A percentile compares a stretch with the other conserved stretches of the same genome.
Conservation (phyloP, 306 rosid genomes). For the Cicer chorassanicum region DNA sequence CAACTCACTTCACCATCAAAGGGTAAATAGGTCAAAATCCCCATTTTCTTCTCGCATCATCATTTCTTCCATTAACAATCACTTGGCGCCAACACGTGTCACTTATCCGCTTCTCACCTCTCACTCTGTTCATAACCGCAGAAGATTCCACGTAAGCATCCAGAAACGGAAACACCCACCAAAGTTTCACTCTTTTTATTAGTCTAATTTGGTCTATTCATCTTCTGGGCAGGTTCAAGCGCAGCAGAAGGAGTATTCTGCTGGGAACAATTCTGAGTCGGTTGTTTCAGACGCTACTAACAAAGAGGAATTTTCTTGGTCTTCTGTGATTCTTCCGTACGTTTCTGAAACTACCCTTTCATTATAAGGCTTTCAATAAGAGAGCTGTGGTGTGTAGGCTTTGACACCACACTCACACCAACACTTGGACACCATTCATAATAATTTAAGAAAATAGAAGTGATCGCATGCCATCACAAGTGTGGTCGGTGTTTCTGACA, state of each 20-base stretch:
- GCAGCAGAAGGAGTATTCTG: conserved; percentile 57
- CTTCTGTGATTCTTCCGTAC: conserved; percentile 83
- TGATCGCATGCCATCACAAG: too few relatives aligned
- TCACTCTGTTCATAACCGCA: conserved; percentile 45
- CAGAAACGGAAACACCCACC: conserved; percentile 33
- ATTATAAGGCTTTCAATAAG: neutral
- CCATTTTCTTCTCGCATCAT: conserved; percentile 23
- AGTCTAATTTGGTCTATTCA: conserved; percentile 22
- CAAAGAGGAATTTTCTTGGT: conserved; percentile 73
- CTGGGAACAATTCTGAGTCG: conserved; percentile 58
- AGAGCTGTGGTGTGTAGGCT: neutral
- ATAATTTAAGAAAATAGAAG: too few relatives aligned
- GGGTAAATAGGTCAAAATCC: conserved; percentile 43
- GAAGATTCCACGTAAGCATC: conserved; percentile 59
- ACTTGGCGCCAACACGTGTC: conserved; percentile 41
- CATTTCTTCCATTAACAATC: conserved; percentile 49
- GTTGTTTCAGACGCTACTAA: conserved; percentile 56
- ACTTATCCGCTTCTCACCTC: conserved; percentile 39
- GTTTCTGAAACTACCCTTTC: conserved; percentile 46
- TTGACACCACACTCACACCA: too few relatives aligned
- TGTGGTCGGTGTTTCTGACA: too few relatives aligned
- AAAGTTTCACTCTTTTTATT: conserved; percentile 44
- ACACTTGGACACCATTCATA: too few relatives aligned
- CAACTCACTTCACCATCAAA: conserved; percentile 46
- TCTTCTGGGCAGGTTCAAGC: conserved; percentile 66